Evolutionary conservation across 257 asterid species (phyloP).

Genomic region (Buddleja alternifolia): DNA sequence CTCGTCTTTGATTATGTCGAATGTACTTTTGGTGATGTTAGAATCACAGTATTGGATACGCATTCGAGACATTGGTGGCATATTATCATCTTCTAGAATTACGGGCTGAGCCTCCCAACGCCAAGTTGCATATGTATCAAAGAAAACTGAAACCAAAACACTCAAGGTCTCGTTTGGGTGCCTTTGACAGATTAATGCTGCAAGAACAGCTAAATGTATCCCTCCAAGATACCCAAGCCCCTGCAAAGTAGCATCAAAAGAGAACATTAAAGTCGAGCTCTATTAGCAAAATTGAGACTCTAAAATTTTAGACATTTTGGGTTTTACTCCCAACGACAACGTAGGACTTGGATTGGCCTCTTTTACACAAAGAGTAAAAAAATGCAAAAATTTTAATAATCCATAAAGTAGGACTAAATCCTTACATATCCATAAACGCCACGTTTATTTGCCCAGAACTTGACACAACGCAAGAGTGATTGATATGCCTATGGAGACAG

Average conservation of each 20-base stretch:
- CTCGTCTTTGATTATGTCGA: conserved; percentile 51
- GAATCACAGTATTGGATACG: too few species aligned
- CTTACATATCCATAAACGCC: conserved; percentile 66
- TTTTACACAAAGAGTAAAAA: too few species aligned
- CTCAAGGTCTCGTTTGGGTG: conserved; percentile 36
- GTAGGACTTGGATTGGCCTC: too few species aligned
- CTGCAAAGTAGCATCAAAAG: too few species aligned
- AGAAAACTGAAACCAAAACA: conserved; percentile 42
- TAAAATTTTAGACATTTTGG: too few species aligned
- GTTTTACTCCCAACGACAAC: too few species aligned
- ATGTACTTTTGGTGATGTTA: too few species aligned
- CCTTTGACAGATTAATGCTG: conserved; percentile 57
- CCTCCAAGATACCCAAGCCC: too few species aligned
- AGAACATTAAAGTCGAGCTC: too few species aligned
- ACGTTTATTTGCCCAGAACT: conserved; percentile 66
- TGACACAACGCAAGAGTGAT: conserved; percentile 53
- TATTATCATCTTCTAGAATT: conserved; percentile 40
- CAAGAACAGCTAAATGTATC: conserved; percentile 64
- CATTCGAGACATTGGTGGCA: too few species aligned
- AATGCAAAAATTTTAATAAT: neutral
- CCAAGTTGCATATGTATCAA: conserved; percentile 59
- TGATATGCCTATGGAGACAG: conserved; percentile 46
- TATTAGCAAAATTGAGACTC: too few species aligned
- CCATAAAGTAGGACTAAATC: neutral
- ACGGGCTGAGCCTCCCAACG: conserved; percentile 69